Conservation (phyloP, 441 rosid species). For the Jatropha multifida region DNA sequence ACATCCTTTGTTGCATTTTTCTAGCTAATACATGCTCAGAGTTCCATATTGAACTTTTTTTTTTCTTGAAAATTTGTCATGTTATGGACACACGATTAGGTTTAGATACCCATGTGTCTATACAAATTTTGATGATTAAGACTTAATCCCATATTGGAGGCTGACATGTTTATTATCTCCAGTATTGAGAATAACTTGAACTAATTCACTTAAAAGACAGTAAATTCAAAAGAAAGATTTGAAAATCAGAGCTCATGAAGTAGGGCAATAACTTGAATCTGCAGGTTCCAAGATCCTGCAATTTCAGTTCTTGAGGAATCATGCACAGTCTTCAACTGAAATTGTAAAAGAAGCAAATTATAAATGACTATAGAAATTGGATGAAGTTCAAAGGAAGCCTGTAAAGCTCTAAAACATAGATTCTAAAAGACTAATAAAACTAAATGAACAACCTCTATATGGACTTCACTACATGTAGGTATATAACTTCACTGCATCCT, state of each 20-base stretch:
- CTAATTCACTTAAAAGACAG: background rate
- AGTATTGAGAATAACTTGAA: background rate
- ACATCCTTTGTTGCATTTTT: conserved; percentile 2
- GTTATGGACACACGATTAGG: conserved; percentile 27
- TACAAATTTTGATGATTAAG: conserved; percentile 16
- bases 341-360: conserved; percentile 27
- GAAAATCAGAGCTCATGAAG: background rate
- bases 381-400: conserved; percentile 28
- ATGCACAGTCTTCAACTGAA: conserved; percentile 21
- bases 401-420: conserved; percentile 22
- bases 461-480: too few species aligned
- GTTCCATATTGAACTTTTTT: conserved; percentile 24
- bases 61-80: conserved; percentile 17
- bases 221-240: conserved; percentile 11
- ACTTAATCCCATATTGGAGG: conserved; percentile 15
- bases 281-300: conserved; percentile 22
- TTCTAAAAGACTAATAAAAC: too few species aligned
- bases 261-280: conserved; percentile 1
- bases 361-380: conserved; percentile 24
- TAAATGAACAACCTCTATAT: too few species aligned
- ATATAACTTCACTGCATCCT: too few species aligned
- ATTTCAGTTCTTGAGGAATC: conserved; percentile 30
- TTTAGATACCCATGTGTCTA: conserved; percentile 31
- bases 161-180: conserved; percentile 18
- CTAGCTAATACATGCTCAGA: conserved; percentile 18